Conservation (phyloP, 208 protist species). For the Trichomonas tenax region DNA sequence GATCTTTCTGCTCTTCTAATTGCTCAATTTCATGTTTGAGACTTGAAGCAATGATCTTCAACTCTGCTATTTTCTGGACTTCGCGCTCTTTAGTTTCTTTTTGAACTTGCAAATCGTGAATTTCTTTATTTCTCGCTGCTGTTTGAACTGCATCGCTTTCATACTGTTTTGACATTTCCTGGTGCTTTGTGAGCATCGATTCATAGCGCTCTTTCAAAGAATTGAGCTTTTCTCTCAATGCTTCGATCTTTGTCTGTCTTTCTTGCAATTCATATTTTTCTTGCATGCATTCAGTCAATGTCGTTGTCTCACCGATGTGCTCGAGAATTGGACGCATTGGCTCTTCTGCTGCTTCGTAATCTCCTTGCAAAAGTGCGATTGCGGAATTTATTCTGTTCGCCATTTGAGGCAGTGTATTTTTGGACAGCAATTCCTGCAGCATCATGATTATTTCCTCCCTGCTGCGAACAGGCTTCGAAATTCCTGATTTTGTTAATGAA, state of each 20-base stretch:
- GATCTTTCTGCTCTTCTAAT: neutral
- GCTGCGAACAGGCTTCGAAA: neutral
- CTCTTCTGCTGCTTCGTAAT: neutral
- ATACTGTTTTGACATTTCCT: neutral
- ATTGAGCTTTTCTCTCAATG: neutral
- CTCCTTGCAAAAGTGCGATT: neutral
- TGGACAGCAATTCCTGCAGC: neutral
- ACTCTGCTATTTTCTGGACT: neutral
- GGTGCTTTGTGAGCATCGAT: neutral
- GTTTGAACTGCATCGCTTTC: neutral
- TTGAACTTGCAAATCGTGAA: neutral
- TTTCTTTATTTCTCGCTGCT: neutral
- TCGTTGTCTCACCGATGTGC: neutral
- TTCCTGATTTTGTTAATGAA: neutral
- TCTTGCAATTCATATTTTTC: neutral
- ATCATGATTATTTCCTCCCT: neutral
- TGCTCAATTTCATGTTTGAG: neutral
- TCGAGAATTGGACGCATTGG: neutral
- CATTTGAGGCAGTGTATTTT: neutral
- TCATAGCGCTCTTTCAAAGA: neutral
- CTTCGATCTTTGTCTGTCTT: neutral
- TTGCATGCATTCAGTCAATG: neutral
- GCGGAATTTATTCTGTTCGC: neutral
- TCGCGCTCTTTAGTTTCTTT: neutral
- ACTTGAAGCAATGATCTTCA: neutral